Percentiles rank a stretch among this genome's conserved stretches.
Evolutionary conservation across 495 filamentous ascomycete genomes (phyloP).

Genomic region (Chaetomium cochliodes): DNA sequence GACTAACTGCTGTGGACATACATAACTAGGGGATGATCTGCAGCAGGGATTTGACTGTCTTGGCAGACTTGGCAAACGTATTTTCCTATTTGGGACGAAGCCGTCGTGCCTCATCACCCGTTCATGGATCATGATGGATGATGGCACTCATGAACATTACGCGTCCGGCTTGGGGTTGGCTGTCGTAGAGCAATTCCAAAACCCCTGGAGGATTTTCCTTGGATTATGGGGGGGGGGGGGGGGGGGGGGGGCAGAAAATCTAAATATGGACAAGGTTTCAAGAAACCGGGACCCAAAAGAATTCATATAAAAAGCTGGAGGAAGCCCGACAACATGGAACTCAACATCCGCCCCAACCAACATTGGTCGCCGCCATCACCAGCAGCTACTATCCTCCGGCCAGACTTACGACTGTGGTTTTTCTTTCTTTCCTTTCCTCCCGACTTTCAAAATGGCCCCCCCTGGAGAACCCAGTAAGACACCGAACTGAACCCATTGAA

Average conservation of each 20-base stretch:
- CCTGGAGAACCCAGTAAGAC: slow-evolving; percentile 31
- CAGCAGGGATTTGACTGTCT: not conserved
- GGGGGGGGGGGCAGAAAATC: too few species aligned
- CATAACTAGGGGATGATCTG: too few species aligned
- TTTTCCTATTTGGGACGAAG: slow-evolving; percentile 15
- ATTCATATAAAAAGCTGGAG: too few species aligned
- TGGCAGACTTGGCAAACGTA: slow-evolving; percentile 27
- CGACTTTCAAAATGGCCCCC: slow-evolving; percentile 27
- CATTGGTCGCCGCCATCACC: too few species aligned
- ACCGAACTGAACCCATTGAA: too few species aligned
- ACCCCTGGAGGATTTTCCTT: not conserved
- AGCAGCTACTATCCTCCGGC: too few species aligned
- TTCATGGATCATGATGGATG: not conserved
- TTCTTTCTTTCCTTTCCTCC: not conserved
- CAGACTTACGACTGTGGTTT: not conserved
- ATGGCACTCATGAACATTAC: not conserved
- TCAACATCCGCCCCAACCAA: too few species aligned
- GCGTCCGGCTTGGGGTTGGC: not conserved
- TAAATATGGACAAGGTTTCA: not conserved
- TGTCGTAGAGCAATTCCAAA: not conserved
- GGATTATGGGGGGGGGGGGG: too few species aligned
- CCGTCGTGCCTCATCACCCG: not conserved
- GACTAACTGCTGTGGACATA: too few species aligned
- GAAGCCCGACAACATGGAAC: too few species aligned
- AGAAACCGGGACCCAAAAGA: not conserved